Conservation (phyloP, 2,329 filamentous ascomycete genomes). For the Colletotrichum sidae region DNA sequence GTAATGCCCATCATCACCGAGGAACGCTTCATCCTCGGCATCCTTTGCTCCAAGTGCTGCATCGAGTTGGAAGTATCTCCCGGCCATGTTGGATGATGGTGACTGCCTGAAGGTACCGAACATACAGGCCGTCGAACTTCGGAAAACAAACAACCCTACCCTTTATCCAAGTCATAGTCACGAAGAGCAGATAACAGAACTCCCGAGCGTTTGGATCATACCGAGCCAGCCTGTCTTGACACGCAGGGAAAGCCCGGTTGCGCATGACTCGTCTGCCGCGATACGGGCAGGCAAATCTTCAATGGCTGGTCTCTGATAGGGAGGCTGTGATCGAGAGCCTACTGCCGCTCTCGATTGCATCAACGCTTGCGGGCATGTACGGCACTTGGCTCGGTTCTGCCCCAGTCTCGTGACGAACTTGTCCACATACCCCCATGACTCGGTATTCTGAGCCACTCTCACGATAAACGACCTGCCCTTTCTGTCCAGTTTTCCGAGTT, state of each 20-base stretch:
- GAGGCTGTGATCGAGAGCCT: not conserved
- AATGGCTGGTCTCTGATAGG: not conserved
- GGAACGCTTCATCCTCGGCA: conserved; percentile 4
- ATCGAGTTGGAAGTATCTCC: not conserved
- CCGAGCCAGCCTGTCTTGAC: not conserved
- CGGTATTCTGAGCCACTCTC: not conserved
- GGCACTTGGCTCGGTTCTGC: not conserved
- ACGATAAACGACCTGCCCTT: conserved; percentile 2
- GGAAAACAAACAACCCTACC: too few relatives aligned
- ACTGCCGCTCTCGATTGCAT: not conserved
- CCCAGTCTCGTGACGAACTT: not conserved
- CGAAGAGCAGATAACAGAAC: too few relatives aligned
- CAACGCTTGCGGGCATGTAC: not conserved
- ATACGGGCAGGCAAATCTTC: not conserved
- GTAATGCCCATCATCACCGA: not conserved
- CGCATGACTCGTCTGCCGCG: conserved; percentile 6
- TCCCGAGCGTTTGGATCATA: not conserved
- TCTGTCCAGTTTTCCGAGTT: conserved; percentile 2
- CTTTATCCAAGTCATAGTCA: too few relatives aligned
- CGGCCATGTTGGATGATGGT: conserved; percentile 2
- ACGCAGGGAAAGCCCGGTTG: not conserved
- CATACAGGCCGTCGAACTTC: not conserved
- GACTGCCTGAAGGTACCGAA: not conserved
- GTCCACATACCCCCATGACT: conserved; percentile 10
- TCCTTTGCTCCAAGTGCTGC: not conserved